Conservation (phyloP, 257 asterid genomes). For the Jacaranda copaia region DNA sequence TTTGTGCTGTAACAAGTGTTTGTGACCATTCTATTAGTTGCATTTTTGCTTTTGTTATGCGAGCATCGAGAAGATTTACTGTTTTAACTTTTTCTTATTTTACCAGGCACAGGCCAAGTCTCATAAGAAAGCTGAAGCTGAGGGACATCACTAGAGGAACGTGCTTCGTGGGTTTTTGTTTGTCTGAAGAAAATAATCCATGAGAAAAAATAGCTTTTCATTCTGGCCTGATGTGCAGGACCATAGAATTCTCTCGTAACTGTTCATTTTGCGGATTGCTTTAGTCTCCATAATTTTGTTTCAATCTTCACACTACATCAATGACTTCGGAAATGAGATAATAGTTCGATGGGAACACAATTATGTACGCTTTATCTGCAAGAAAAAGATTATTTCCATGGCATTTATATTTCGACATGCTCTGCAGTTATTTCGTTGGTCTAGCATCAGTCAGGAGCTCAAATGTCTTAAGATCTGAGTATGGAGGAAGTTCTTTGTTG, state of each 20-base stretch:
- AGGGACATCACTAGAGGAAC: constrained; percentile 62
- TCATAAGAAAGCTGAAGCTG: constrained; percentile 73
- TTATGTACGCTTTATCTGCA: background rate
- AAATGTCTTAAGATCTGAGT: too few relatives aligned
- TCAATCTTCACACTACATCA: constrained; percentile 18
- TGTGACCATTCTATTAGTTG: background rate
- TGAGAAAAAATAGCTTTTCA: constrained; percentile 37
- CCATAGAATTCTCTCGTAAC: constrained; percentile 45
- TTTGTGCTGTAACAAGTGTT: background rate
- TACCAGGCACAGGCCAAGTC: constrained; percentile 69
- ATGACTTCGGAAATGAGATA: constrained; percentile 3
- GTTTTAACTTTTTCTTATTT: constrained; percentile 3
- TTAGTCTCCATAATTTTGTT: constrained; percentile 22
- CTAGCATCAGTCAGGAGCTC: background rate
- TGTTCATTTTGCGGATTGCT: constrained; percentile 34
- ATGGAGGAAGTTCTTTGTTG: too few relatives aligned
- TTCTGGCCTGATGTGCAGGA: constrained; percentile 48
- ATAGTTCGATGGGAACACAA: background rate
- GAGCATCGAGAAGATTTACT: background rate
- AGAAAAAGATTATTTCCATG: background rate
- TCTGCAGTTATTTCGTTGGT: background rate
- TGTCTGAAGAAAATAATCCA: constrained; percentile 50
- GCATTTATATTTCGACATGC: background rate
- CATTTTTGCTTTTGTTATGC: constrained; percentile 1
- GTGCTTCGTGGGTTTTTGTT: constrained; percentile 21